These are phyloP conservation scores for Pulveroboletus frians DNA, from an alignment of 768 basidiomycete species.

Conservation along the genomic window DNA sequence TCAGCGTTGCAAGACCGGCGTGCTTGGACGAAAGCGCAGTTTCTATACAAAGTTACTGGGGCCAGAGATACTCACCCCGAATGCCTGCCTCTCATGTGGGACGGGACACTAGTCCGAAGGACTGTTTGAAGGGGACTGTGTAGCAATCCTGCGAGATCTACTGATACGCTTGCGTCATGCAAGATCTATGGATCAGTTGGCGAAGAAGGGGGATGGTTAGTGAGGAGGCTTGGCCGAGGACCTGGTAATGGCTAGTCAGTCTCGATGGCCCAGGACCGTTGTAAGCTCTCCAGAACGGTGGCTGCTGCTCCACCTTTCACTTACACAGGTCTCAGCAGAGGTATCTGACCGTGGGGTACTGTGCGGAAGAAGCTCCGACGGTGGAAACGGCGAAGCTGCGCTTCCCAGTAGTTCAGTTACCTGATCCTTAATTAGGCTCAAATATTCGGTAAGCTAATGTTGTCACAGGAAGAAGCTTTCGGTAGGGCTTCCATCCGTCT, in stretches of 20 bases:
- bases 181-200: background rate
- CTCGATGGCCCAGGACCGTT: background rate
- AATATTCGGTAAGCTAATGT: conserved; percentile 15
- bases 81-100: background rate
- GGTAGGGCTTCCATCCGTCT: conserved; percentile 2
- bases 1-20: conserved; percentile 23
- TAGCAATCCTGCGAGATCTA: background rate
- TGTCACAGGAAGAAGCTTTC: conserved; percentile 7
- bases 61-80: conserved; percentile 5
- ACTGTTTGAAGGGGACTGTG: background rate
- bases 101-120: conserved; percentile 6
- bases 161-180: background rate
- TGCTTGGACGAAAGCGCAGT: background rate
- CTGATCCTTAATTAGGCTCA: conserved; percentile 18
- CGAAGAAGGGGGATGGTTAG: background rate
- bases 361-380: conserved; percentile 4
- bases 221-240: background rate
- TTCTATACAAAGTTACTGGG: background rate
- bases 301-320: conserved; percentile 4
- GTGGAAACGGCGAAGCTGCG: conserved; percentile 13
- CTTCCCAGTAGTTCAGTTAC: conserved; percentile 16
- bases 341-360: background rate
- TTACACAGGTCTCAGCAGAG: conserved; percentile 1
- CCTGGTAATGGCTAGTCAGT: background rate
- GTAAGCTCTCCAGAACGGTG: background rate